Conservation (phyloP, 495 filamentous ascomycete species). For the Chaetomidium leptoderma region DNA sequence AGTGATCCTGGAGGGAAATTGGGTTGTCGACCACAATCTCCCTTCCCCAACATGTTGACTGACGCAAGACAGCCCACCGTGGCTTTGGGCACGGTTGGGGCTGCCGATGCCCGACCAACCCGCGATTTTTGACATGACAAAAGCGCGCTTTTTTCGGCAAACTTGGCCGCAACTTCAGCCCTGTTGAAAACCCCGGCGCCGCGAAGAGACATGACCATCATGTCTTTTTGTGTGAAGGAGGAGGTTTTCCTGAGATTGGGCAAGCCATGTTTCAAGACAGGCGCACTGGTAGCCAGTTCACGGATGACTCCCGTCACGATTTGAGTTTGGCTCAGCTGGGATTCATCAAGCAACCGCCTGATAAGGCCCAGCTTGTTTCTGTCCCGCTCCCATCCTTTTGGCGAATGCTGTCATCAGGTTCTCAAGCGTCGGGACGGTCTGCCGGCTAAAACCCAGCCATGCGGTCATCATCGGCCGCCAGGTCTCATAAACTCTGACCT, state of each 20-base stretch:
- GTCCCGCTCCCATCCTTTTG: no score
- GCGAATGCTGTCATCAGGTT: neutral
- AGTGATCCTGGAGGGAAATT: neutral
- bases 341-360: no score
- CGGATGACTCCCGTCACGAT: no score
- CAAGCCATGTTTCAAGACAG: no score
- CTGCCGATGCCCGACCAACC: neutral
- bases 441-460: neutral
- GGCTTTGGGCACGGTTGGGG: slow-evolving; percentile 3
- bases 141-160: neutral
- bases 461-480: neutral
- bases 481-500: neutral
- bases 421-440: neutral
- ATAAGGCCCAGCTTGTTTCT: no score
- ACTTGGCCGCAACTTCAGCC: neutral
- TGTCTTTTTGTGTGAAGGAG: no score
- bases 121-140: neutral
- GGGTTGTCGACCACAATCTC: neutral
- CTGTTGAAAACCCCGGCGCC: neutral
- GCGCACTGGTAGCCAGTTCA: no score
- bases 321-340: no score
- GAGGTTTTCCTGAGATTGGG: no score
- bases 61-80: neutral
- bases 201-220: no score
- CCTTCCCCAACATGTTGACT: neutral